Percentiles rank a stretch among this genome's conserved stretches.
These are phyloP conservation scores for Mucor irregularis DNA, from an alignment of 371 early-diverging fungal genomes.

Conservation along the genomic window DNA sequence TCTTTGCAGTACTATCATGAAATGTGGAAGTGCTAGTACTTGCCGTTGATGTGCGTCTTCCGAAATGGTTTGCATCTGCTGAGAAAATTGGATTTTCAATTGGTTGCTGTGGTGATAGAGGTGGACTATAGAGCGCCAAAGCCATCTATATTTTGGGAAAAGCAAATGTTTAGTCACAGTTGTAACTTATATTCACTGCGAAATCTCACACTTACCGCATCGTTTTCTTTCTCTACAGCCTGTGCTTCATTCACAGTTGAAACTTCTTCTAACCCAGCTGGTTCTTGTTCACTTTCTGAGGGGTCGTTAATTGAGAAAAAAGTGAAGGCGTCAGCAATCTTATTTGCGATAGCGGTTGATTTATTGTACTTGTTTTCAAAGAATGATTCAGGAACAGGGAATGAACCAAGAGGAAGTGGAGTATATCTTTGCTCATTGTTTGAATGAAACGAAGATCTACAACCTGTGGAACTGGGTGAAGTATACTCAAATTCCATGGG, in stretches of 20 bases:
- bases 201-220: no score
- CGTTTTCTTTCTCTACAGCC: background rate
- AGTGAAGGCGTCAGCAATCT: background rate
- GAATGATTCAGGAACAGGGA: background rate
- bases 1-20: no score
- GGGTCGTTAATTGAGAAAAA: background rate
- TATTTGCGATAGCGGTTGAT: background rate
- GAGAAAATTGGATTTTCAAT: background rate
- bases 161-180: background rate
- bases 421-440: background rate
- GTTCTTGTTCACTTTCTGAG: background rate
- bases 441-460: no score
- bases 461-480: background rate
- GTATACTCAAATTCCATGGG: slow-evolving; percentile 13
- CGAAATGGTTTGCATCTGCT: background rate
- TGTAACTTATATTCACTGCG: background rate
- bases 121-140: background rate
- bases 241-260: background rate
- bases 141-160: background rate
- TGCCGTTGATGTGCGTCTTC: background rate
- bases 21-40: no score
- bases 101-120: background rate
- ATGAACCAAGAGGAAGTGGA: background rate
- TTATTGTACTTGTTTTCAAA: background rate
- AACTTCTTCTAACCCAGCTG: background rate